Base-by-base conservation (phyloP, 352 stramenopile genomes). In the Bremia lactucae region DNA sequence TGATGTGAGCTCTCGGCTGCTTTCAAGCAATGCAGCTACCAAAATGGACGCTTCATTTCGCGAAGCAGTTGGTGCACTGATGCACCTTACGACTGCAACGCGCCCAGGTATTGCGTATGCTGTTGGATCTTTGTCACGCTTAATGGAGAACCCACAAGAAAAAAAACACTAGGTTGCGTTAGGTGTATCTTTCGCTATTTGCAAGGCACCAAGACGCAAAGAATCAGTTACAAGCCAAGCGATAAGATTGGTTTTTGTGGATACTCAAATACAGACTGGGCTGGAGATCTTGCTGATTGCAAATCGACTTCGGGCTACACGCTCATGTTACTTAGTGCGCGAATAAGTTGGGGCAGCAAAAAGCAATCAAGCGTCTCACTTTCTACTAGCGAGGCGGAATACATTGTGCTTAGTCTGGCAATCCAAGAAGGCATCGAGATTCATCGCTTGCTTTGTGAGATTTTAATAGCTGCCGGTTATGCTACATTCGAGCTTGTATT, bases 131-230 rank as follows among this genome's bases (percentile, higher is more conserved):
- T 26, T 59, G 11, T 43, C 44, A 7, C 37, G 46, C 22, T 55
- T 55, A 45, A 55, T 60, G 52, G 19, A 55, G 13, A 55, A 55
- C 9, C 45, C 39, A 0, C 45, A 55, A 46, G n/a, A n/a, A n/a
- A 42, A 19, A 0, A 41, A 60, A 5, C 46, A 59, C 11, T 59
- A 39, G 39, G 29, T 41, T 43, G 40, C 29, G 3, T 28, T 9
- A 28, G 9, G 23, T 9, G 23, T 28, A 28, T 28, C 5, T 28
- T 28, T 28, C 41, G 41, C 5, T 56, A 46, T 24, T 21, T 56
- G 6, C 36, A 56, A 46, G 48, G 48, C 0, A 56, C 49, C 22
- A 52, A 48, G 28, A 41, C 42, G 22, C 42, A 52, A 18, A 29
- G 49, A 31, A 40, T 40, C 10, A 16, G 34, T 20, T 40, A 28